phyloP scores from a whole-genome alignment of 202 grass and related monocot genomes.

The Zizania palustris region DNA sequence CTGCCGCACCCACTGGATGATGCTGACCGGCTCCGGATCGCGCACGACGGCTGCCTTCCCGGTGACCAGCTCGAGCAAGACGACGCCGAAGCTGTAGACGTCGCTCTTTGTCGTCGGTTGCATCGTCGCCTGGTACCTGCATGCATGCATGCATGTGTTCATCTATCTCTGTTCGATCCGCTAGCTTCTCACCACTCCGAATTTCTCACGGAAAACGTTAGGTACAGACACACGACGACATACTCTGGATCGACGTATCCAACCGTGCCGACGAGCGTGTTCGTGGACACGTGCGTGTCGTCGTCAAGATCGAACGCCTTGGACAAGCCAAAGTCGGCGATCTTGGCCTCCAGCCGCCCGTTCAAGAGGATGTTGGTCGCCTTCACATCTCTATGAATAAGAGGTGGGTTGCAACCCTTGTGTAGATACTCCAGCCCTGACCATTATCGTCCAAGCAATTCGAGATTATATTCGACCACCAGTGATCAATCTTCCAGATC shows the following conservation, averaged over 20 bases:
- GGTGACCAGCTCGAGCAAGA: constrained; percentile 53
- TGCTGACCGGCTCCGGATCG: constrained; percentile 3
- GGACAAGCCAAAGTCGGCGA: constrained; percentile 70
- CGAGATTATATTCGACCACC: too few species aligned
- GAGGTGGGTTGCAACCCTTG: constrained; percentile 58
- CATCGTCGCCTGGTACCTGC: constrained; percentile 41
- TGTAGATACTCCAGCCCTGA: constrained; percentile 65
- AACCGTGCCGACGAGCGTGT: constrained; percentile 39
- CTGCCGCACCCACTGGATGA: constrained; percentile 45
- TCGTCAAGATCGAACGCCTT: constrained; percentile 51
- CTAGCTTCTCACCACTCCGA: neutral
- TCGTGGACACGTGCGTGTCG: constrained; percentile 51
- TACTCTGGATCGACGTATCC: constrained; percentile 76
- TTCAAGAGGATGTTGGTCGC: constrained; percentile 56
- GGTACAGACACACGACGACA: neutral
- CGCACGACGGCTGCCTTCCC: constrained; percentile 42
- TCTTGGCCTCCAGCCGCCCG: constrained; percentile 57
- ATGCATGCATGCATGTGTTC: constrained; percentile 24
- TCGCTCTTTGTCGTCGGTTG: constrained; percentile 50
- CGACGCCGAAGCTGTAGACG: constrained; percentile 59
- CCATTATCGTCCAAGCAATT: neutral
- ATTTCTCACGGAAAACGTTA: neutral
- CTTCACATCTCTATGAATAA: constrained; percentile 71
- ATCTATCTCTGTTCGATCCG: neutral
- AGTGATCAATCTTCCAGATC: neutral